Percentiles rank a stretch among this genome's conserved stretches.
phyloP scores from a whole-genome alignment of 192 early-diverging fungal genomes.

The Coemansia pectinata region DNA sequence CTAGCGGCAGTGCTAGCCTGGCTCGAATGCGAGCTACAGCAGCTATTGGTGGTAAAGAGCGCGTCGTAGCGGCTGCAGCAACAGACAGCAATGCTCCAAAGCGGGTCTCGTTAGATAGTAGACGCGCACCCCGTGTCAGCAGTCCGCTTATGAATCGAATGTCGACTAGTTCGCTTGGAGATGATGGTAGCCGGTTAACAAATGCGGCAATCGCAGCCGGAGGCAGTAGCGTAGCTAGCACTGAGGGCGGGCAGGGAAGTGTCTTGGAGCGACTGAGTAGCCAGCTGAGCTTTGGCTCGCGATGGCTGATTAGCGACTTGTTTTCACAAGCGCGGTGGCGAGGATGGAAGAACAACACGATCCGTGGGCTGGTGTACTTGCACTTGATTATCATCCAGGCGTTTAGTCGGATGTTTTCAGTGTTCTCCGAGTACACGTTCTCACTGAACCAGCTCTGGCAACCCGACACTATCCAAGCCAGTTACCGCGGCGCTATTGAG shows the following conservation, averaged over 20 bases:
- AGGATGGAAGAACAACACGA: constrained; percentile 50
- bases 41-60: not conserved
- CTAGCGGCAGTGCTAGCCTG: not conserved
- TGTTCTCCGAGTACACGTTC: constrained; percentile 56
- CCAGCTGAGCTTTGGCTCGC: constrained; percentile 51
- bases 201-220: not conserved
- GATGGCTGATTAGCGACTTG: constrained; percentile 53
- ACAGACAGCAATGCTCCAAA: not conserved
- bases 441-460: constrained; percentile 55
- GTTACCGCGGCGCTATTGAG: constrained; percentile 47
- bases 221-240: not conserved
- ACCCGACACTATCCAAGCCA: constrained; percentile 23
- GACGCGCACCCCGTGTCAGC: not conserved
- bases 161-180: not conserved
- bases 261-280: constrained; percentile 38
- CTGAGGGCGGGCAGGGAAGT: not conserved
- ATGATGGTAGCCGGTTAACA: not conserved
- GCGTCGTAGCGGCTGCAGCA: not conserved
- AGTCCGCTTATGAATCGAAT: constrained; percentile 4
- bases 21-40: not conserved
- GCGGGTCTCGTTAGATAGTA: not conserved
- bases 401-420: constrained; percentile 40
- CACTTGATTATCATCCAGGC: constrained; percentile 52
- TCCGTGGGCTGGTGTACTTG: constrained; percentile 44
- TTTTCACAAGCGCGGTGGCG: constrained; percentile 53